Evolutionary conservation across 2,329 filamentous ascomycete species (phyloP), one percentile per base, ranked within the genome.

Genomic region (Neofusicoccum laricinum): DNA sequence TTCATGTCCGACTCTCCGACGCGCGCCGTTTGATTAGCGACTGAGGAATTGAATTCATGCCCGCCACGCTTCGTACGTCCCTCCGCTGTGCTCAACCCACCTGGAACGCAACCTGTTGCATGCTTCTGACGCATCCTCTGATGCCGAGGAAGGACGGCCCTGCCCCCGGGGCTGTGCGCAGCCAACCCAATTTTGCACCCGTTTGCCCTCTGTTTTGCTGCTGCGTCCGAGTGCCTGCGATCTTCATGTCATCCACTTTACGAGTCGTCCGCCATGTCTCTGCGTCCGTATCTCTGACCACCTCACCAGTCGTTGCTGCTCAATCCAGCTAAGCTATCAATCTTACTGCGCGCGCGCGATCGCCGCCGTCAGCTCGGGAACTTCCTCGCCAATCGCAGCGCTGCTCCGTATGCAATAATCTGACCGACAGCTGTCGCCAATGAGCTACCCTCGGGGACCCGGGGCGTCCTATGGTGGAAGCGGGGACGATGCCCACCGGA

Each of bases 391-490:
- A 63, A 63, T 53, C 38, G 38, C 48, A 8, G 25, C 61, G 48
- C n/a, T 34, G 38, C 49, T 53, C 68, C 66, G 61, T 61, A 69
- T 67, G 66, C 72, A 74, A 41, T 66, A 76, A 53, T 46, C 74
- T 73, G 61, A 64, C 65, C 65, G 59, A 25, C 40, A 67, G 57
- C 43, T 58, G 69, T 75, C 71, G 67, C 51, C 51, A 64, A 77
- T 77, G 76, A 77, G 73, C 70, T 73, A 76, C 72, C 72, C 75
- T 55, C 72, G 71, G 64, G 64, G 71, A 67, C 72, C 72, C 69
- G 69, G 70, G 67, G 68, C 69, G 63, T 69, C 70, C 58, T 73
- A 76, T 66, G 72, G 73, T 67, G 68, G 63, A 49, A 67, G 67
- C 51, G 49, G 49, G 36, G 68, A 68, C 58, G 67, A 67, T 51